Evolutionary conservation across 495 filamentous ascomycete genomes (phyloP), one percentile per base, ranked within the genome.

Genomic region (Talaromyces thailandensis): DNA sequence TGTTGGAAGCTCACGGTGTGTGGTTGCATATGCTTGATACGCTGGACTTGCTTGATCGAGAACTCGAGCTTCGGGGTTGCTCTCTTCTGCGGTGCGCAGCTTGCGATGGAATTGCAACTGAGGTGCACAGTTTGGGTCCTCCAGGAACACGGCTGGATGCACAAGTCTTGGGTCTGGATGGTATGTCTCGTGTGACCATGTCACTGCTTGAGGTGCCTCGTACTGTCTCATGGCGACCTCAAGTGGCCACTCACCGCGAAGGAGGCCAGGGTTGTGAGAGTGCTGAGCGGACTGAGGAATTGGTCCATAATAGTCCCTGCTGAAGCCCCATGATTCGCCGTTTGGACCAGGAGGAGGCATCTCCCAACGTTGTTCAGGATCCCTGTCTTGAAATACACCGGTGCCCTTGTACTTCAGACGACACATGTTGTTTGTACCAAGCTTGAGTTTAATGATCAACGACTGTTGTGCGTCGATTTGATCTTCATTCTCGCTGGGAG

Each of bases 91-190:
- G 26, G 26, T 21, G 9, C 25, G 40, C 59, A 51, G 28, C 26
- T 52, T 61, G 59, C 59, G 59, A 51, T 61, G 59, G 7, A 61
- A 52, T 25, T 37, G 50, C 40, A 61, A 52, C 25, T 61, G 59
- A 31, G 59, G 59, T 1, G 52, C 43, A 25, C 37, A 51, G 28
- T 52, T 25, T 16, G 37, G 37, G 6, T 61, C 28, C 16, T 61
- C 43, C 2, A 61, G 59, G 5, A 28, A 29, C 14, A 45, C 16
- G 24, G 59, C 59, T 18, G 59, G 59, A 51, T 61, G 59, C 9
- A 61, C 59, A 35, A 61, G 40, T 52, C 59, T 29, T 3, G 59
- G 59, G 29, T 61, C 59, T 29, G 59, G 59, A 4, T 61, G 32
- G 21, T 61, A 48, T 3, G 59, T 61, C 29, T 61, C 59, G 40